Evolutionary conservation across 1,284 basidiomycete species (phyloP), one percentile per base, ranked within the genome.

Genomic region (Vanrija humicola): DNA sequence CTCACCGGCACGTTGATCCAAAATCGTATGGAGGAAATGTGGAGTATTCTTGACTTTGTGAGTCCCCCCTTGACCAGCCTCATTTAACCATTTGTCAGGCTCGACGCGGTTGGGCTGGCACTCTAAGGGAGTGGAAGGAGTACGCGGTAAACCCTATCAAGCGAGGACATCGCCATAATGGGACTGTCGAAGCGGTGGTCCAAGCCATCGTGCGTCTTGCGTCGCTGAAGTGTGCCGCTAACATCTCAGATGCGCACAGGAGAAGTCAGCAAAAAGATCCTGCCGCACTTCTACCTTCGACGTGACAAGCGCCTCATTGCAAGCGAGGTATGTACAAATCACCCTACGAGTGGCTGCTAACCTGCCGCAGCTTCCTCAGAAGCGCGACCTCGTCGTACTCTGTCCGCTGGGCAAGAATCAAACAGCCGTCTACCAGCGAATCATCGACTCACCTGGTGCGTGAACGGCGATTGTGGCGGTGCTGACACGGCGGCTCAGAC

Each of bases 21-120:
- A 61, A 81, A 81, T 59, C 63, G 76, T 5, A 76, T 78, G 49
- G 69, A 74, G 8, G 80, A 81, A 64, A 74, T 81, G 55, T 80
- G 79, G 74, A 77, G 76, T 23, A 61, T 79, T 2, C 63, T 80
- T 0, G 76, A 78, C 52, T 79, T 77, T 67, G 75, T 75, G 19
- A 64, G 72, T 56, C 1, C 8, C 43, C 12, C 1, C n/a, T 6
- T 26, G 5, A 10, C 15, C 25, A 25, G 40, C 21, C 43, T 46
- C 9, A 39, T 28, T 12, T 46, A 15, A 50, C 14, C 25, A 6
- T 21, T n/a, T 29, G 5, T 10, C 47, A 74, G 74, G 68, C 67
- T 0, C 64, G 66, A 10, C 62, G 73, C 3, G 73, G 74, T 0
- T 66, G 70, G 52, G 72, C 77, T 1, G 78, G 78, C 0, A 77